These are phyloP conservation scores for Fraxinus quadrangulata DNA, from an alignment of 257 asterid genomes.

Conservation along the genomic window DNA sequence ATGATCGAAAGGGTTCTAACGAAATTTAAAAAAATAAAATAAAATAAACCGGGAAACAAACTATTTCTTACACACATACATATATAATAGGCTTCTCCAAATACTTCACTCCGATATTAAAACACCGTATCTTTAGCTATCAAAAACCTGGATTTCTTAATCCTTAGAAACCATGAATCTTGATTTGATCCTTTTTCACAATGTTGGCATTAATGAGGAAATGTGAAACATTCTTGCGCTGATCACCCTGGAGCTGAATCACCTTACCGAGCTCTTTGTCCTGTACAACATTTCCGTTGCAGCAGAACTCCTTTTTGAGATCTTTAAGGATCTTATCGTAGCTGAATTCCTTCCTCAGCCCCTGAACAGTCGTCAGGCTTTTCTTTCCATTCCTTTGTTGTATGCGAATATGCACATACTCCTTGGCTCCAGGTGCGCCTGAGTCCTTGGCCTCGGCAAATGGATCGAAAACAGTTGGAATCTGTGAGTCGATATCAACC, in stretches of 20 bases:
- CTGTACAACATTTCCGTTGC: conserved; percentile 86
- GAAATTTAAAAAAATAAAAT: background rate
- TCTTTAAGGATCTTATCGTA: conserved; percentile 76
- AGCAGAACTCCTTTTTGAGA: conserved; percentile 78
- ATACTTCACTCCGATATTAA: too few species aligned
- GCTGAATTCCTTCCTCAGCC: conserved; percentile 69
- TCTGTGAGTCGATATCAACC: conserved; percentile 68
- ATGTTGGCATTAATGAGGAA: conserved; percentile 58
- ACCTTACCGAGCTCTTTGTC: conserved; percentile 84
- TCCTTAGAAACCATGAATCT: conserved; percentile 81
- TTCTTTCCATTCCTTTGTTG: conserved; percentile 93
- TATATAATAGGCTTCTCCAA: too few species aligned
- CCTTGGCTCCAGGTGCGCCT: conserved; percentile 63
- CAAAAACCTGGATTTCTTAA: too few species aligned
- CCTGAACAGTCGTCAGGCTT: conserved; percentile 77
- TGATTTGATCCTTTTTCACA: conserved; percentile 71
- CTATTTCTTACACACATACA: background rate
- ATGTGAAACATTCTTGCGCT: conserved; percentile 76
- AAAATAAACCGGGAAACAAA: background rate
- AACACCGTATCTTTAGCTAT: too few species aligned
- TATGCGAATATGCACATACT: conserved; percentile 82
- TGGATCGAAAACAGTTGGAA: conserved; percentile 76
- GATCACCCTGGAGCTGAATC: conserved; percentile 88
- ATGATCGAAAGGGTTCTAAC: background rate
- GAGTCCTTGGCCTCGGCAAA: conserved; percentile 77